A percentile compares a stretch with the other conserved stretches of the same genome.
phyloP scores from a whole-genome alignment of 2,329 filamentous ascomycete genomes.

The Fonsecaea monophora region DNA sequence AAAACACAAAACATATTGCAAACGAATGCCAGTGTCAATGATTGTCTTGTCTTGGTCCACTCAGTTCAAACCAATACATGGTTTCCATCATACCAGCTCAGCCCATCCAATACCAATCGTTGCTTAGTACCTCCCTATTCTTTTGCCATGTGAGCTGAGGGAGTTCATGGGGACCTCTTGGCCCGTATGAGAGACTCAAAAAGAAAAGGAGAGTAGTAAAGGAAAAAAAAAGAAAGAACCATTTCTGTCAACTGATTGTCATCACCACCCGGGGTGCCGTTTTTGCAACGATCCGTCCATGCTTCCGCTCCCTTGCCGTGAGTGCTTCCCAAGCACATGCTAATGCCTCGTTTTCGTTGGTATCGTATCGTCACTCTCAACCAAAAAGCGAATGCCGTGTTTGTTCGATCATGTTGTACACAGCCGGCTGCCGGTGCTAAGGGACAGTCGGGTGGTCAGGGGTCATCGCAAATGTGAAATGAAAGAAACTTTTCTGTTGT shows the following conservation, averaged over 20 bases:
- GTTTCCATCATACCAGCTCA: constrained; percentile 12
- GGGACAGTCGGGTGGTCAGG: constrained; percentile 35
- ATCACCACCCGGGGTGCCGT: constrained; percentile 20
- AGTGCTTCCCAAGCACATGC: constrained; percentile 35
- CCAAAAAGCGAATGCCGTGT: constrained; percentile 35
- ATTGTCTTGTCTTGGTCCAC: constrained; percentile 14
- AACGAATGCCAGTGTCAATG: neutral
- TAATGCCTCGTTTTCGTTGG: constrained; percentile 29
- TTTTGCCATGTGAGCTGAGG: constrained; percentile 8
- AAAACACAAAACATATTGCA: neutral
- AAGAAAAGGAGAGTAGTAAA: constrained; percentile 1
- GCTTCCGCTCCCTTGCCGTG: constrained; percentile 32
- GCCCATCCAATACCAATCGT: constrained; percentile 23
- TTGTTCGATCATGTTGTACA: constrained; percentile 36
- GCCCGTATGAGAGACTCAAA: constrained; percentile 15
- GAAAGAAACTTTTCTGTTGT: constrained; percentile 34
- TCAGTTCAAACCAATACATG: constrained; percentile 9
- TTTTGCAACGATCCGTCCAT: constrained; percentile 34
- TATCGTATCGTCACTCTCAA: constrained; percentile 36
- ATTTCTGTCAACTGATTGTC: constrained; percentile 19
- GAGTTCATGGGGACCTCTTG: constrained; percentile 10
- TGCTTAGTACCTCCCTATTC: constrained; percentile 14
- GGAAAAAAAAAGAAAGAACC: constrained; percentile 14
- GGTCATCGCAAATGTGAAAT: constrained; percentile 35
- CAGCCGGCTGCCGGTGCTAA: constrained; percentile 26